These are phyloP conservation scores for Angomonas deanei DNA, from an alignment of 208 protist species.

Conservation along the genomic window DNA sequence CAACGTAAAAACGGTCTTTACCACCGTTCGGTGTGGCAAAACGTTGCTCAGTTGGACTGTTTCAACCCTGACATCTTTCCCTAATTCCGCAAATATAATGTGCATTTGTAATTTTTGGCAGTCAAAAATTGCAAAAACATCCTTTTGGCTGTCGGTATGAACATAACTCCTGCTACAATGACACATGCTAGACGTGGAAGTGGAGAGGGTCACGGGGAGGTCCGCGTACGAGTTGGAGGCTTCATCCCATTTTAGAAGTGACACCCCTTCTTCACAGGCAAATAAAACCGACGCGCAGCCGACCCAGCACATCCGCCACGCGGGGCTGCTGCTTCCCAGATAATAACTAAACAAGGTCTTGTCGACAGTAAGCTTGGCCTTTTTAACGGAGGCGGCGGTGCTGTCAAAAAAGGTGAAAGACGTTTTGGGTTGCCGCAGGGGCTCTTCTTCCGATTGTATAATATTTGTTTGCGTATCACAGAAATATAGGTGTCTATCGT, in stretches of 20 bases:
- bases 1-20: slow-evolving; percentile 29
- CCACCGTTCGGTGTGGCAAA: slow-evolving; percentile 12
- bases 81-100: slow-evolving; percentile 14
- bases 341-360: slow-evolving; percentile 13
- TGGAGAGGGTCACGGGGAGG: not conserved
- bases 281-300: slow-evolving; percentile 33
- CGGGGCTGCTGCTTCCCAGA: slow-evolving; percentile 39
- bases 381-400: not conserved
- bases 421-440: slow-evolving; percentile 5
- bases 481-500: slow-evolving; percentile 32
- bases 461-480: slow-evolving; percentile 13
- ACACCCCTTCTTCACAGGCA: slow-evolving; percentile 32
- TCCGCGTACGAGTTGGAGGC: not conserved
- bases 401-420: not conserved
- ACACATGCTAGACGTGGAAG: slow-evolving; percentile 6
- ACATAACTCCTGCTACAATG: slow-evolving; percentile 35
- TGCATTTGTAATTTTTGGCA: slow-evolving; percentile 22
- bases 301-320: slow-evolving; percentile 42
- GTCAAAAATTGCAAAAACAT: slow-evolving; percentile 45
- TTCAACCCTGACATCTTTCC: slow-evolving; percentile 3
- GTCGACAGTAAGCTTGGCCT: not conserved
- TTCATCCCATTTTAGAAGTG: slow-evolving; percentile 4
- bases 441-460: not conserved
- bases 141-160: slow-evolving; percentile 1
- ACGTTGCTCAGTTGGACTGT: slow-evolving; percentile 13